phyloP scores from a whole-genome alignment of 768 basidiomycete genomes.

The Suillus discolor region DNA sequence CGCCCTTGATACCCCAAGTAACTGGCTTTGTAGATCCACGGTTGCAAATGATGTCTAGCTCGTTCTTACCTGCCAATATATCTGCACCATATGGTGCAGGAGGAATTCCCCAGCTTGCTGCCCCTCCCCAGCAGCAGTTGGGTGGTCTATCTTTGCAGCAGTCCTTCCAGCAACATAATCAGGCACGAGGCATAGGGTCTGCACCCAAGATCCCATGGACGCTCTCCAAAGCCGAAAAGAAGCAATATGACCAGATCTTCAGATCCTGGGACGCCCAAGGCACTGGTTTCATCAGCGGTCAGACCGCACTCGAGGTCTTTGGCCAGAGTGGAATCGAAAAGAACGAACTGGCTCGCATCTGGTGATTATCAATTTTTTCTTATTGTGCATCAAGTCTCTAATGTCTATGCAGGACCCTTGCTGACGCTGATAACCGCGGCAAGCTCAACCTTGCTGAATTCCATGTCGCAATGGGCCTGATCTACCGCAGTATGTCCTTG shows the following conservation, averaged over 20 bases:
- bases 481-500: constrained; percentile 82
- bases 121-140: constrained; percentile 54
- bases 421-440: constrained; percentile 91
- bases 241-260: constrained; percentile 96
- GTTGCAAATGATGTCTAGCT: constrained; percentile 85
- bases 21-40: constrained; percentile 86
- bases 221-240: constrained; percentile 87
- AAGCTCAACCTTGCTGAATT: constrained; percentile 95
- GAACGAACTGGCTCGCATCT: constrained; percentile 91
- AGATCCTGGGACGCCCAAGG: constrained; percentile 90
- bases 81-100: constrained; percentile 60
- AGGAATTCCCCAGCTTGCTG: constrained; percentile 64
- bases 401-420: constrained; percentile 67
- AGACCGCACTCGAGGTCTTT: constrained; percentile 89
- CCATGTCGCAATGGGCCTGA: constrained; percentile 97
- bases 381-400: constrained; percentile 6
- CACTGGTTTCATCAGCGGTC: constrained; percentile 85
- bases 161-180: constrained; percentile 86
- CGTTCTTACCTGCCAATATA: constrained; percentile 83
- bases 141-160: constrained; percentile 70
- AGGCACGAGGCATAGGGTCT: constrained; percentile 65
- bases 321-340: constrained; percentile 87
- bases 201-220: constrained; percentile 83
- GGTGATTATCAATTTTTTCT: constrained; percentile 53
- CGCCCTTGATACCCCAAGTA: constrained; percentile 66